Evolutionary conservation across 331 rosid genomes (phyloP), one percentile per base, ranked within the genome.

Genomic region (Cydonia oblonga): DNA sequence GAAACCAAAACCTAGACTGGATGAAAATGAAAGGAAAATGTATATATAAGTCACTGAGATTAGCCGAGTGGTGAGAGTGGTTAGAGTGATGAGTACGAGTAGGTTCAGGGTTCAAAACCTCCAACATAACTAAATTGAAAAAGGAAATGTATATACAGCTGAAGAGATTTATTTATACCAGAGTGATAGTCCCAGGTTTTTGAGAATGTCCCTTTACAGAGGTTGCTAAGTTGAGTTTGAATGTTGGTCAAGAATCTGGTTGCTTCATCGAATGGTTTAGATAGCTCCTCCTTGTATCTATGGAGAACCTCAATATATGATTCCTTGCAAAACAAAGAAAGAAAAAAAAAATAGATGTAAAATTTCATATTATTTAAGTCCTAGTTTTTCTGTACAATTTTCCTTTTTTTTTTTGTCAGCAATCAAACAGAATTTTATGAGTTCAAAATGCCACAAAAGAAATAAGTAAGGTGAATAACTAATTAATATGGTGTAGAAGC

Each of bases 191-290:
- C 81, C 15, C 70, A 60, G 71, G 81, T 64, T 19, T 61, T 66
- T 49, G 78, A 56, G 19, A 79, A 77, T 32, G 96, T 81, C 71
- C 83, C 96, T 49, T 83, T 84, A 66, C 96, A 90, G 54, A 92
- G 92, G 60, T 83, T 80, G 82, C 64, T 84, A 35, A 92, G 84
- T 81, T 90, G 90, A 25, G 86, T 78, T 72, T 90, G 83, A 38
- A 90, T 88, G 70, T 70, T 68, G 77, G 75, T 81, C 81, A 92
- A 71, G 75, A 90, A 90, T 71, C 78, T 49, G 23, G 89, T 80
- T 0, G 98, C 96, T 81, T 90, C 98, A 53, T 88, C 67, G 75
- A 88, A 83, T 15, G 89, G 93, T 74, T 80, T 90, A 14, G 86
- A 84, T 54, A 92, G 64, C 79, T 90, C 97, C 72, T 90, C 86